Evolutionary conservation across 345 rosid genomes (phyloP).

Genomic region (Gossypium sturtianum): DNA sequence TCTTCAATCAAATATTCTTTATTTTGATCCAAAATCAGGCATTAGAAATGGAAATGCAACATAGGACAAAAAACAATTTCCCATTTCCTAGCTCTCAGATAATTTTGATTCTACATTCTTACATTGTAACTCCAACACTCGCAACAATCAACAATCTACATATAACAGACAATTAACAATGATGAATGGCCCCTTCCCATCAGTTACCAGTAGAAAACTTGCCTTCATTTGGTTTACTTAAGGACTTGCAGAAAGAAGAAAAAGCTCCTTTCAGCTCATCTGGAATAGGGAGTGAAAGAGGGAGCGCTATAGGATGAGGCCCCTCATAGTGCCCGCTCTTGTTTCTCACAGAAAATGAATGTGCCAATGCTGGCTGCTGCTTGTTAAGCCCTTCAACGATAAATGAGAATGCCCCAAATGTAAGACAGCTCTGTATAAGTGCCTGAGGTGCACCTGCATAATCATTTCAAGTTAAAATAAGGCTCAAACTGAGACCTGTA

Average conservation of each 20-base stretch:
- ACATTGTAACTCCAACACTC: not conserved
- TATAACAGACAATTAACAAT: not conserved
- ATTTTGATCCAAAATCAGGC: not conserved
- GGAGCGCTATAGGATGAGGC: conserved; percentile 40
- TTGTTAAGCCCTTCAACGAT: conserved; percentile 72
- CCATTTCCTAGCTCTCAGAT: not conserved
- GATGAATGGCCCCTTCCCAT: not conserved
- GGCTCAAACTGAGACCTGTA: not conserved
- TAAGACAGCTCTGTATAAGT: conserved; percentile 47
- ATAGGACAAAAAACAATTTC: not conserved
- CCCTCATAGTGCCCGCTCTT: conserved; percentile 14
- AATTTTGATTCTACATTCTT: not conserved
- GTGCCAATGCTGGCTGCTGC: conserved; percentile 76
- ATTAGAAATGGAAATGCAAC: not conserved
- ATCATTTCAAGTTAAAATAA: not conserved
- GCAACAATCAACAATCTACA: not conserved
- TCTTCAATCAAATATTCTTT: not conserved
- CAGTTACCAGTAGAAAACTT: conserved; percentile 17
- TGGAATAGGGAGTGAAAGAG: conserved; percentile 53
- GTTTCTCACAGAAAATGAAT: conserved; percentile 34
- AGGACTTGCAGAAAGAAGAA: conserved; percentile 58
- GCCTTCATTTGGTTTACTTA: conserved; percentile 36
- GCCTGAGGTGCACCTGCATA: conserved; percentile 16
- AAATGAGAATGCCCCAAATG: conserved; percentile 83
- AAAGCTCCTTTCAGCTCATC: conserved; percentile 62